A percentile compares a stretch with the other conserved stretches of the same genome.
Conservation (phyloP, 2,329 filamentous ascomycete genomes). For the Neofusicoccum umdonicola region DNA sequence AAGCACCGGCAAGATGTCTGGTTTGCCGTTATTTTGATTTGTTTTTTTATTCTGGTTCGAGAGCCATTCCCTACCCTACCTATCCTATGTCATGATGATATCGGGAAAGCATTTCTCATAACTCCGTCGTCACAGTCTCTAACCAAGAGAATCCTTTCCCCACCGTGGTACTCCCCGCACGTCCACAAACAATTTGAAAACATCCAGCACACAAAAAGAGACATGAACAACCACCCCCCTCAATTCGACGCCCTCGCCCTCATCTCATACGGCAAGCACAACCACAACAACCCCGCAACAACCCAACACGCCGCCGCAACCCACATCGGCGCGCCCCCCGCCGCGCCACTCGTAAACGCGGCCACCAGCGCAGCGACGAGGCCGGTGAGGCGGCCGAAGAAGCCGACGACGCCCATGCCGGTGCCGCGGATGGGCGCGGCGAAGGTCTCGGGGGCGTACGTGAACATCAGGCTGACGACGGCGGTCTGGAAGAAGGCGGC, state of each 20-base stretch:
- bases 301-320: slow-evolving; percentile 43
- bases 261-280: slow-evolving; percentile 44
- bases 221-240: neutral
- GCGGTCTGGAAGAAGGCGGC: slow-evolving; percentile 64
- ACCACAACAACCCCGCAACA: slow-evolving; percentile 43
- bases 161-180: too few relatives aligned
- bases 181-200: too few relatives aligned
- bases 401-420: slow-evolving; percentile 69
- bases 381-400: slow-evolving; percentile 66
- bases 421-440: slow-evolving; percentile 69
- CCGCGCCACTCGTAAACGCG: slow-evolving; percentile 45
- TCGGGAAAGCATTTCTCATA: too few relatives aligned
- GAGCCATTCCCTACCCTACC: too few relatives aligned
- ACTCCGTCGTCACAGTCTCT: too few relatives aligned
- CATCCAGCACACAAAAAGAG: neutral
- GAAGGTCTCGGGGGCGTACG: slow-evolving; percentile 75
- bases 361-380: slow-evolving; percentile 65
- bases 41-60: too few relatives aligned
- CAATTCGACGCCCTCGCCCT: slow-evolving; percentile 23
- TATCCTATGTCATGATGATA: too few relatives aligned
- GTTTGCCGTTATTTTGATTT: too few relatives aligned
- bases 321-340: slow-evolving; percentile 43
- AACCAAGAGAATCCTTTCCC: too few relatives aligned
- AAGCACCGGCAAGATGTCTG: too few relatives aligned
- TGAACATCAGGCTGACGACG: slow-evolving; percentile 68